These are phyloP conservation scores for Pezicula carpinea DNA, from an alignment of 2,329 filamentous ascomycete species.

Conservation along the genomic window DNA sequence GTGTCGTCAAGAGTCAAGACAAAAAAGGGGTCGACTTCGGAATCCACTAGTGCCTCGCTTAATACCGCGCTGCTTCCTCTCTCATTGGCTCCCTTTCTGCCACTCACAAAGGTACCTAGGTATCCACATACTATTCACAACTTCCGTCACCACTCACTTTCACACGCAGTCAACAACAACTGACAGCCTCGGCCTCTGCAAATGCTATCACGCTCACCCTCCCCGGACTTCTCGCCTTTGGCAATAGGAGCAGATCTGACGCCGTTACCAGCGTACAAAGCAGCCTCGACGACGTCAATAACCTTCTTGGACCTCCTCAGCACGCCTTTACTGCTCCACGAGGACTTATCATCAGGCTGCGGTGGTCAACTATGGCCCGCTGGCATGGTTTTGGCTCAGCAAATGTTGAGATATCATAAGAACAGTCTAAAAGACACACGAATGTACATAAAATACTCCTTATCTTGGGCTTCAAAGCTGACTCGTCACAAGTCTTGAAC, in stretches of 20 bases:
- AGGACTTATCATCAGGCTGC: conserved; percentile 83
- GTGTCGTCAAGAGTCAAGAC: neutral
- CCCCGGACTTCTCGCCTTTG: conserved; percentile 28
- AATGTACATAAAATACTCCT: conserved; percentile 52
- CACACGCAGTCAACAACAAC: too few relatives aligned
- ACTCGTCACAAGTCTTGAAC: conserved; percentile 65
- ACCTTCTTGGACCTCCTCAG: conserved; percentile 71
- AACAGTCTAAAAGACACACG: conserved; percentile 59
- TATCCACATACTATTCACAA: neutral
- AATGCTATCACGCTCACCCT: conserved; percentile 24
- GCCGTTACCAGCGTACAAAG: conserved; percentile 56
- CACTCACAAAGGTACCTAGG: too few relatives aligned
- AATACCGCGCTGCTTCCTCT: neutral
- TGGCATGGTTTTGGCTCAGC: conserved; percentile 81
- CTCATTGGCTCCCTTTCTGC: neutral
- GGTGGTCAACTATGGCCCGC: conserved; percentile 94
- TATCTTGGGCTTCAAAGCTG: neutral
- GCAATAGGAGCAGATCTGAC: conserved; percentile 48
- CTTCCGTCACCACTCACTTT: neutral
- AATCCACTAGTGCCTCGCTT: neutral
- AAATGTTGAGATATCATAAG: conserved; percentile 72
- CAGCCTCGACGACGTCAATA: conserved; percentile 45
- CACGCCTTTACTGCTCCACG: conserved; percentile 68
- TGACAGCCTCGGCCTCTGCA: neutral
- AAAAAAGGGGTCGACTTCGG: neutral